Evolutionary conservation across 2,329 filamentous ascomycete species (phyloP).

Genomic region (Sphaerostilbella broomeana): DNA sequence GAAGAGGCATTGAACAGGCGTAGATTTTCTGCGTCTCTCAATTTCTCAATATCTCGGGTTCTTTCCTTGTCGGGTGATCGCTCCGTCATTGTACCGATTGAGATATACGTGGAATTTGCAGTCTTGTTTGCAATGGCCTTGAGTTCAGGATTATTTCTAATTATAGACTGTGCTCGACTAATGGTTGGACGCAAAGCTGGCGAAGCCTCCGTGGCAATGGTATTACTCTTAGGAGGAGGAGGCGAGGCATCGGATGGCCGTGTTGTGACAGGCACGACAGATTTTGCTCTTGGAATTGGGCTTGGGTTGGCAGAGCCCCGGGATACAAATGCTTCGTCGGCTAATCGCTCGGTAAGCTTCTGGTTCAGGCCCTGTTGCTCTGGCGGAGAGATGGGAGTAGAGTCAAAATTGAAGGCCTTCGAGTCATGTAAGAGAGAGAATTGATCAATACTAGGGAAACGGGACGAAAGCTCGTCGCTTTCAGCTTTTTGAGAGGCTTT

Average conservation of each 20-base stretch:
- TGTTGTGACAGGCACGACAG: constrained; percentile 21
- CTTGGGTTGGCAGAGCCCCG: constrained; percentile 17
- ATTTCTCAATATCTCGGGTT: constrained; percentile 1
- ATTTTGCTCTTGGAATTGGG: constrained; percentile 24
- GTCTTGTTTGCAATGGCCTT: constrained; percentile 48
- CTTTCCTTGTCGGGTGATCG: constrained; percentile 5
- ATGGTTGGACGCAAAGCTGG: constrained; percentile 41
- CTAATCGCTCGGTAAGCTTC: constrained; percentile 67
- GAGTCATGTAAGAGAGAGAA: constrained; percentile 86
- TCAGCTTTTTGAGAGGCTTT: constrained; percentile 40
- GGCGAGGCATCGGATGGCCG: constrained; percentile 11
- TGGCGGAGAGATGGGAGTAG: constrained; percentile 40
- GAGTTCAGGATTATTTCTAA: constrained; percentile 55
- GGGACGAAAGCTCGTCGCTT: constrained; percentile 72
- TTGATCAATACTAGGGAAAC: constrained; percentile 87
- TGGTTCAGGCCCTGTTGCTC: constrained; percentile 49
- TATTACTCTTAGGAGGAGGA: constrained; percentile 23
- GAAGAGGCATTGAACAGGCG: not conserved
- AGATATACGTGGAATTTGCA: constrained; percentile 36
- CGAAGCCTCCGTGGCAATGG: constrained; percentile 33
- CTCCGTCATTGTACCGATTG: constrained; percentile 52
- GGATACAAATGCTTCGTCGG: constrained; percentile 73
- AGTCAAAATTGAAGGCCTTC: constrained; percentile 67
- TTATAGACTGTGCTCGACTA: constrained; percentile 58
- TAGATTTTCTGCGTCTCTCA: constrained; percentile 4